Percentiles rank a stretch among this genome's conserved stretches.
Conservation (phyloP, 129 eudicot genomes). For the Flaveria brownii region DNA sequence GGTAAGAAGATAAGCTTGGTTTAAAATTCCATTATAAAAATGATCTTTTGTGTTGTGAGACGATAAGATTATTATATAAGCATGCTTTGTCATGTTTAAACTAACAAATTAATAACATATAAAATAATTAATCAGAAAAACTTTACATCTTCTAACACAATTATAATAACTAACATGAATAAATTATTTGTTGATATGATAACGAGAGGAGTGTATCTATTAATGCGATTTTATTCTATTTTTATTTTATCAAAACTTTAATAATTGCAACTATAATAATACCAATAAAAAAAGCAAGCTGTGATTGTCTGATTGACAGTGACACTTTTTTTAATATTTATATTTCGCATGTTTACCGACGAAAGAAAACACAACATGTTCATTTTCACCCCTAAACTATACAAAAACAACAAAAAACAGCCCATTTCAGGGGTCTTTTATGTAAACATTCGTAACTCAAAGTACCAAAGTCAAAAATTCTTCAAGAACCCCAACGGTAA, state of each 20-base stretch:
- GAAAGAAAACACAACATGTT: background rate
- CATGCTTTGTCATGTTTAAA: background rate
- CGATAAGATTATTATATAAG: too few species aligned
- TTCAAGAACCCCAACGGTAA: constrained; percentile 34
- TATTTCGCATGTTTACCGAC: constrained; percentile 24
- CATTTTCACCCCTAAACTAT: constrained; percentile 12
- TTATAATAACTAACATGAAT: background rate
- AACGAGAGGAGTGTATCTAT: constrained; percentile 14
- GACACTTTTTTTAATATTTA: constrained; percentile 24
- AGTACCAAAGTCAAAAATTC: constrained; percentile 10
- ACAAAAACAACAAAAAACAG: background rate
- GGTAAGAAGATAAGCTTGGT: too few species aligned
- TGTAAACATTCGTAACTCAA: background rate
- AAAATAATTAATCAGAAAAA: background rate
- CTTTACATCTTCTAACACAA: background rate
- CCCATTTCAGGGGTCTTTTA: background rate
- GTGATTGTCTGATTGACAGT: constrained; percentile 26
- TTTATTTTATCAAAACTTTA: constrained; percentile 25
- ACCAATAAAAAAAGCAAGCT: constrained; percentile 34
- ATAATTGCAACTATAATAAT: constrained; percentile 21
- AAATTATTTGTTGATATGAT: constrained; percentile 1
- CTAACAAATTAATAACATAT: background rate
- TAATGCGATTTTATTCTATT: constrained; percentile 2
- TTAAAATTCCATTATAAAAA: too few species aligned
- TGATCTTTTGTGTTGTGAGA: too few species aligned